These are phyloP conservation scores for Psilocybe cubensis DNA, from an alignment of 768 basidiomycete species.

Conservation along the genomic window DNA sequence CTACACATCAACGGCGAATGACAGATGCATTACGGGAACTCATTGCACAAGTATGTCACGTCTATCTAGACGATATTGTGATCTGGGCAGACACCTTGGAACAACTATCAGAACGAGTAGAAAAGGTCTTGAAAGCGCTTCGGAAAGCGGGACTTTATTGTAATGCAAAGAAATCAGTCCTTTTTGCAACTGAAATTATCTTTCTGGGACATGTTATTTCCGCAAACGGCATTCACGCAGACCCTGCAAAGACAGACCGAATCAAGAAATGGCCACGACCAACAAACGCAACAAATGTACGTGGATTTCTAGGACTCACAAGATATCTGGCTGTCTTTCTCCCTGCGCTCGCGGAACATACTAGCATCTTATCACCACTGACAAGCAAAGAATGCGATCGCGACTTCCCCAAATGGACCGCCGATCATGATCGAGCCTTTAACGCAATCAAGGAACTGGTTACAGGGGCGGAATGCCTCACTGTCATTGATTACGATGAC, in stretches of 20 bases:
- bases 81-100: neutral
- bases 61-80: neutral
- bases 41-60: neutral
- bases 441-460: conserved; percentile 30
- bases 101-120: neutral
- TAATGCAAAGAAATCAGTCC: conserved; percentile 9
- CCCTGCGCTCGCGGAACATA: conserved; percentile 30
- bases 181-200: conserved; percentile 24
- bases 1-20: neutral
- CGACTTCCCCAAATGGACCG: conserved; percentile 29
- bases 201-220: conserved; percentile 39
- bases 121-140: conserved; percentile 21
- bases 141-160: conserved; percentile 8
- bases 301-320: conserved; percentile 33
- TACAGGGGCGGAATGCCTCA: conserved; percentile 14
- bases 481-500: conserved; percentile 21
- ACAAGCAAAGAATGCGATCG: conserved; percentile 29
- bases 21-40: neutral
- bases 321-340: conserved; percentile 33
- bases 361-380: conserved; percentile 23
- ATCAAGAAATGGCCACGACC: conserved; percentile 36
- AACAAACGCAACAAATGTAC: conserved; percentile 26
- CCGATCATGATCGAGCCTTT: conserved; percentile 26
- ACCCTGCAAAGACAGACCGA: conserved; percentile 27
- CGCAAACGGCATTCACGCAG: conserved; percentile 28